A percentile compares a stretch with the other conserved stretches of the same genome.
Evolutionary conservation across 1,284 basidiomycete genomes (phyloP).

Genomic region (Phylloboletellus chloephorus): DNA sequence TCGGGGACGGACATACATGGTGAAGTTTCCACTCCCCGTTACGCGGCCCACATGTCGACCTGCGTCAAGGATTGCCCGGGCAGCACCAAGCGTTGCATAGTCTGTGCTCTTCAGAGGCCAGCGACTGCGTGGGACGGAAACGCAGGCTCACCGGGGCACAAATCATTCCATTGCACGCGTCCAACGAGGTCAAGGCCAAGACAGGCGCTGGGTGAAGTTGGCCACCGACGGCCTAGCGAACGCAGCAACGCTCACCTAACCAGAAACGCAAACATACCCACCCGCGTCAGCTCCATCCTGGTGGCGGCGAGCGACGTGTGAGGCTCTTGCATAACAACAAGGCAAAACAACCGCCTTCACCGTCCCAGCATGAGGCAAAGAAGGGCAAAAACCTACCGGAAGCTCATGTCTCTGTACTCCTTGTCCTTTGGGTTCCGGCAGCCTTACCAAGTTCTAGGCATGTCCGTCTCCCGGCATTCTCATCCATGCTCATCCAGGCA

Average conservation of each 20-base stretch:
- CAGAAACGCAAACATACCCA: slow-evolving; percentile 14
- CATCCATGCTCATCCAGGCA: slow-evolving; percentile 15
- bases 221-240: neutral
- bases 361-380: slow-evolving; percentile 77
- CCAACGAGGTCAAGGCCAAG: slow-evolving; percentile 53
- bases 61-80: slow-evolving; percentile 57
- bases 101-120: slow-evolving; percentile 30
- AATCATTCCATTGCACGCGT: slow-evolving; percentile 57
- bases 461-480: slow-evolving; percentile 21
- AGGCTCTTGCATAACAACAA: slow-evolving; percentile 21
- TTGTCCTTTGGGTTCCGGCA: slow-evolving; percentile 84
- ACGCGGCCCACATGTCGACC: slow-evolving; percentile 50
- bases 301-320: neutral
- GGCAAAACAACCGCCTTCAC: slow-evolving; percentile 20
- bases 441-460: slow-evolving; percentile 86
- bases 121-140: neutral
- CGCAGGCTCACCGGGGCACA: slow-evolving; percentile 51
- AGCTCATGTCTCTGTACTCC: slow-evolving; percentile 85
- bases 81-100: slow-evolving; percentile 44
- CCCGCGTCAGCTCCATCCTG: slow-evolving; percentile 18
- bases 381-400: slow-evolving; percentile 86
- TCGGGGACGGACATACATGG: slow-evolving; percentile 60
- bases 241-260: slow-evolving; percentile 7
- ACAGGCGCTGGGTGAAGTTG: slow-evolving; percentile 28
- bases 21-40: slow-evolving; percentile 53